Evolutionary conservation across 176 grass and related monocot species (phyloP).

Genomic region (Tillandsia fasciculata): DNA sequence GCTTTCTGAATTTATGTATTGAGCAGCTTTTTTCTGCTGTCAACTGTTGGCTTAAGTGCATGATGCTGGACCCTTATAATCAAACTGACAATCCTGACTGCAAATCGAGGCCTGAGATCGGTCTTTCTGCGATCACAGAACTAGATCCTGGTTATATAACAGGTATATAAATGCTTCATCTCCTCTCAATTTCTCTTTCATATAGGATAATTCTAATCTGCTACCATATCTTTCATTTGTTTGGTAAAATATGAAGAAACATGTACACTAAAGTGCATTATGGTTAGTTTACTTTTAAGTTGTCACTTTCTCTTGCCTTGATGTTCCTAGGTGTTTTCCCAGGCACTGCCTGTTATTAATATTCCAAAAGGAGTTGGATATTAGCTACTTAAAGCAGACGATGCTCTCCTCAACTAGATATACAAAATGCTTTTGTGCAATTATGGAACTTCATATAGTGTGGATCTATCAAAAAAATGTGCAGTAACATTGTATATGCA

Average conservation of each 20-base stretch:
- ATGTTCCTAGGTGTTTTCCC: background rate
- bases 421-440: too few relatives aligned
- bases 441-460: too few relatives aligned
- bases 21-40: constrained; percentile 80
- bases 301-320: background rate
- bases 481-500: too few relatives aligned
- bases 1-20: constrained; percentile 6
- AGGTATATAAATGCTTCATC: constrained; percentile 27
- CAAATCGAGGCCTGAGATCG: constrained; percentile 89
- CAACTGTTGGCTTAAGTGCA: constrained; percentile 99
- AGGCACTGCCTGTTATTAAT: background rate
- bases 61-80: constrained; percentile 84
- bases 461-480: too few relatives aligned
- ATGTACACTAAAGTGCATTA: background rate
- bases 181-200: background rate
- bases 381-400: too few relatives aligned
- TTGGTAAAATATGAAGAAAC: background rate
- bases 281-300: background rate
- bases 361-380: too few relatives aligned
- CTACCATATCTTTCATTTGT: background rate
- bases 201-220: background rate
- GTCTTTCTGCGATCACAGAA: constrained; percentile 96
- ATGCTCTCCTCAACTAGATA: too few relatives aligned
- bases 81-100: constrained; percentile 86
- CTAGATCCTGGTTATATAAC: constrained; percentile 95